Percentiles rank a stretch among this genome's conserved stretches.
Conservation (phyloP, 2,329 filamentous ascomycete species). For the Aspergillus sp. region DNA sequence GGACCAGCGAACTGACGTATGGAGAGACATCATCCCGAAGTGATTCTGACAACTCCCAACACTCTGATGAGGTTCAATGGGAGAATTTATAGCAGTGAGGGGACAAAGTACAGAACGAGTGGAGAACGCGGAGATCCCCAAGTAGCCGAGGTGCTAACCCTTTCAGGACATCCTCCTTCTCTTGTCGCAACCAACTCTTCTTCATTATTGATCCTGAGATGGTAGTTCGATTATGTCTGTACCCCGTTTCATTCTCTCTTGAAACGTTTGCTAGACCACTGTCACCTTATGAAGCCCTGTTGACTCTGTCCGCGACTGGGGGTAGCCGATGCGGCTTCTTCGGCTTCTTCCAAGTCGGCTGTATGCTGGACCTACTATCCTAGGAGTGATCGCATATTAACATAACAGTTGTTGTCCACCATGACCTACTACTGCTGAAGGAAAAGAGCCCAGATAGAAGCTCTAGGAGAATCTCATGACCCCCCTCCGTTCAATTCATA, state of each 20-base stretch:
- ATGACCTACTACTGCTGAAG: background rate
- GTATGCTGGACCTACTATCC: background rate
- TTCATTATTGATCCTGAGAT: too few relatives aligned
- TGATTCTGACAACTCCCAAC: background rate
- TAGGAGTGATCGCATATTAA: too few relatives aligned
- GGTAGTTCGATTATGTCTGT: too few relatives aligned
- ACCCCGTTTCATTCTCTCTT: too few relatives aligned
- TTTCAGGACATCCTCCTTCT: too few relatives aligned
- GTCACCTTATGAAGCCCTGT: background rate
- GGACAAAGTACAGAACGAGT: background rate
- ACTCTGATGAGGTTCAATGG: background rate
- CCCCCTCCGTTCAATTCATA: too few relatives aligned
- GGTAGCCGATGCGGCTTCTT: background rate
- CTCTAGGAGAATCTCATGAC: too few relatives aligned
- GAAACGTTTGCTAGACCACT: too few relatives aligned
- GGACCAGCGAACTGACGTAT: background rate
- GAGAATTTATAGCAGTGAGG: background rate
- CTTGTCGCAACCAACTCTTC: too few relatives aligned
- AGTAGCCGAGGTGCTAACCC: too few relatives aligned
- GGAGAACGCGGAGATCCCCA: background rate
- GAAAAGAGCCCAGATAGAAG: too few relatives aligned
- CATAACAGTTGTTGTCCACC: background rate
- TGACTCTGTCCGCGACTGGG: background rate
- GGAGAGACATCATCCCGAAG: slow-evolving; percentile 7
- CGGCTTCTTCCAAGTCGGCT: background rate